These are phyloP conservation scores for Aristolochia fimbriata DNA, from an alignment of 164 flowering plant genomes.

Conservation along the genomic window DNA sequence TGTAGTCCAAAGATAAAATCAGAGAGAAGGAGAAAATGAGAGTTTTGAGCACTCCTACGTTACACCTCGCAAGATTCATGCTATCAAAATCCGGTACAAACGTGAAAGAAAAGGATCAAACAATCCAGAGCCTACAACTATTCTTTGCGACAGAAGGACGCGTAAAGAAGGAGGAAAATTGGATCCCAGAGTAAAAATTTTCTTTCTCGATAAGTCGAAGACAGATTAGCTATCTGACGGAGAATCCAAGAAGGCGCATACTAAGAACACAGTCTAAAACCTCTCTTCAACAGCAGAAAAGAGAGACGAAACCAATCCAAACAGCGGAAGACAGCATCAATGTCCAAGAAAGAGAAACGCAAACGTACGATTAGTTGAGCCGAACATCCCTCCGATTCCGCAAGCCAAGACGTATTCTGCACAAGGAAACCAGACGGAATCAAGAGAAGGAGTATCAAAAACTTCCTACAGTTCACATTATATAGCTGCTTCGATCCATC, in stretches of 20 bases:
- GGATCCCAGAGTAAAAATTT: neutral
- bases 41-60: too few species aligned
- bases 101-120: neutral
- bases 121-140: too few species aligned
- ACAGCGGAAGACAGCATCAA: neutral
- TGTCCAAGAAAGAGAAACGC: neutral
- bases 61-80: neutral
- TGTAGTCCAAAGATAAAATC: too few species aligned
- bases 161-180: too few species aligned
- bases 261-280: neutral
- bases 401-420: conserved; percentile 7
- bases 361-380: conserved; percentile 37
- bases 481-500: conserved; percentile 1
- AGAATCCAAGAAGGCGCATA: neutral
- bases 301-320: neutral
- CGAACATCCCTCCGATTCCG: conserved; percentile 28
- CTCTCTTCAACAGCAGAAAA: neutral
- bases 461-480: neutral
- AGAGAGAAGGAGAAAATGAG: too few species aligned
- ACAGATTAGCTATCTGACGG: too few species aligned
- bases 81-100: neutral
- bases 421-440: neutral
- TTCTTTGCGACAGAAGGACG: too few species aligned
- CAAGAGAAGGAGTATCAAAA: neutral
- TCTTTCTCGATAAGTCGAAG: neutral